Conservation (phyloP, 2,329 filamentous ascomycete species). For the Penicillium corylophilum region DNA sequence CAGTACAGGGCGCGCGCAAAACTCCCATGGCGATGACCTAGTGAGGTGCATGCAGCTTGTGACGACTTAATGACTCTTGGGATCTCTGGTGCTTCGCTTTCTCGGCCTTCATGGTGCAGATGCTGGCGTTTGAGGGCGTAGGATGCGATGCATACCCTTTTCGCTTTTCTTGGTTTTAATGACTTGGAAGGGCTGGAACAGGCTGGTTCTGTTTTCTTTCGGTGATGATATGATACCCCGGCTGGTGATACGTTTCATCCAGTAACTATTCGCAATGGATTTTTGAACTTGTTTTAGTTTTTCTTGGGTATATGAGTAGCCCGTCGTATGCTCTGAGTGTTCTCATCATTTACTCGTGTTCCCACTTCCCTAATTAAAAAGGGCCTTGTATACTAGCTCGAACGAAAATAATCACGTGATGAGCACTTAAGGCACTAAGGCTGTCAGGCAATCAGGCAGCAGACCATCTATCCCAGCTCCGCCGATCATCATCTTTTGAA, state of each 20-base stretch:
- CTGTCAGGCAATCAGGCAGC: conserved; percentile 4
- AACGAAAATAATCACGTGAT: background rate
- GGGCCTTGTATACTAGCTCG: background rate
- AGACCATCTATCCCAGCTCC: conserved; percentile 7
- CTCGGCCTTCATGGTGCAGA: conserved; percentile 2
- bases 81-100: conserved; percentile 5
- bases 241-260: conserved; percentile 15
- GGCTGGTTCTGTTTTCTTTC: conserved; percentile 21
- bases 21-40: conserved; percentile 13
- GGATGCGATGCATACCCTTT: background rate
- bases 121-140: conserved; percentile 17
- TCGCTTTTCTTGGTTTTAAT: conserved; percentile 5
- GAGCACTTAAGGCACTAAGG: background rate
- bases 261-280: conserved; percentile 13
- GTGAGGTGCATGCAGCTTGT: background rate
- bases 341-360: background rate
- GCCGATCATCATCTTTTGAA: conserved; percentile 15
- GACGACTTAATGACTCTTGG: conserved; percentile 25
- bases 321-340: background rate
- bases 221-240: conserved; percentile 35
- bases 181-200: conserved; percentile 8
- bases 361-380: background rate
- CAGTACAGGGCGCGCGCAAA: conserved; percentile 19
- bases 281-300: background rate
- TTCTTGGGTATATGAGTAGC: background rate